A percentile compares a stretch with the other conserved stretches of the same genome.
Evolutionary conservation across 2,329 filamentous ascomycete genomes (phyloP).

Genomic region (Ambrosiella xylebori): DNA sequence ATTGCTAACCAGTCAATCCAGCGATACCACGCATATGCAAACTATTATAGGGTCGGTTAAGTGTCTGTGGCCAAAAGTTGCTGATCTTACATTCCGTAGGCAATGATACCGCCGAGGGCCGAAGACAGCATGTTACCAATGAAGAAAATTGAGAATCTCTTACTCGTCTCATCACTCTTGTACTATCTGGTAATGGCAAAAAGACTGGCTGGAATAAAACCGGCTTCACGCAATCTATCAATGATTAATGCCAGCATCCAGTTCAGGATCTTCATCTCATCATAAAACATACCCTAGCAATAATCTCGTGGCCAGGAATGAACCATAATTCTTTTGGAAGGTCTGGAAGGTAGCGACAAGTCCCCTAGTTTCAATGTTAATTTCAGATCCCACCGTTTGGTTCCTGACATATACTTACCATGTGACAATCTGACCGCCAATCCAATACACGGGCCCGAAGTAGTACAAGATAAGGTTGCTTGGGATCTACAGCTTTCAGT

Average conservation of each 20-base stretch:
- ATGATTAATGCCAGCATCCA: neutral
- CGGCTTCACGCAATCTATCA: conserved; percentile 19
- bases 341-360: conserved; percentile 22
- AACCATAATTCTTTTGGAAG: conserved; percentile 20
- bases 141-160: conserved; percentile 28
- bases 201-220: conserved; percentile 26
- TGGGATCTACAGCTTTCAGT: conserved; percentile 21
- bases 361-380: conserved; percentile 16
- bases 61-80: neutral
- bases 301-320: conserved; percentile 23
- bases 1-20: conserved; percentile 20
- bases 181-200: conserved; percentile 33
- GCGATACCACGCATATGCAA: conserved; percentile 20
- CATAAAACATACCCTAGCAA: conserved; percentile 17
- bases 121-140: conserved; percentile 27
- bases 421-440: conserved; percentile 27
- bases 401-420: conserved; percentile 20
- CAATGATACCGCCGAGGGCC: conserved; percentile 25
- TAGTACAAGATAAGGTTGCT: conserved; percentile 31
- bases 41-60: conserved; percentile 8
- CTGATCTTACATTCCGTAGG: conserved; percentile 20
- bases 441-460: conserved; percentile 29
- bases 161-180: conserved; percentile 28
- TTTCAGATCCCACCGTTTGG: conserved; percentile 18
- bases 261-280: neutral